phyloP scores from a whole-genome alignment of 1,284 basidiomycete species.

The Hemileia vastatrix region DNA sequence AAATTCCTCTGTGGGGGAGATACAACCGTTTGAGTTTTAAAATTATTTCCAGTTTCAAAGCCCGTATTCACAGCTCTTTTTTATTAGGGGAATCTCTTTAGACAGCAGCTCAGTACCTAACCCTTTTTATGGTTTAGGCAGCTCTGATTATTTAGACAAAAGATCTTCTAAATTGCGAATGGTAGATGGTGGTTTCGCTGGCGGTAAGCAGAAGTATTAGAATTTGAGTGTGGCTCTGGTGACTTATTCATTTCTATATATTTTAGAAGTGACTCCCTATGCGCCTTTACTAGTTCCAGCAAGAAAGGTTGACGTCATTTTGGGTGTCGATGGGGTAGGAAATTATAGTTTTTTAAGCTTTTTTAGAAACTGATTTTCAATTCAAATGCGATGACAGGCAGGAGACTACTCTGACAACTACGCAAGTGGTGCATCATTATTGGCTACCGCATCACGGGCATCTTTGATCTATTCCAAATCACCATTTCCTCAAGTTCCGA shows the following conservation, averaged over 20 bases:
- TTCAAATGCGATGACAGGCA: no score
- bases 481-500: conserved; percentile 6
- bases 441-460: conserved; percentile 2
- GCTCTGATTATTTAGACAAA: conserved; percentile 2
- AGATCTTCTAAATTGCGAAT: conserved; percentile 2
- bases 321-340: conserved; percentile 14
- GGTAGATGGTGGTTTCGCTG: conserved; percentile 15
- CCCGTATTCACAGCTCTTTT: no score
- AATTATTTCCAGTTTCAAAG: no score
- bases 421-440: conserved; percentile 8
- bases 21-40: no score
- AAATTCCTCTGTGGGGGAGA: not conserved
- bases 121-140: conserved; percentile 12
- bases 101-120: conserved; percentile 22
- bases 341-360: no score
- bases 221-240: not conserved
- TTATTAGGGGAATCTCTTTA: conserved; percentile 13
- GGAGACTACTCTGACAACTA: conserved; percentile 7
- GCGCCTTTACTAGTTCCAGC: conserved; percentile 12
- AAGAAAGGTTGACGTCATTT: conserved; percentile 11
- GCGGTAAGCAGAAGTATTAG: not conserved
- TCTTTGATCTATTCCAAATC: not conserved
- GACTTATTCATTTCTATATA: not conserved
- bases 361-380: no score
- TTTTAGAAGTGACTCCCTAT: conserved; percentile 18